Evolutionary conservation across 106 monocot species (phyloP), one percentile per base, ranked within the genome.

Genomic region (Dendrobium chrysotoxum): DNA sequence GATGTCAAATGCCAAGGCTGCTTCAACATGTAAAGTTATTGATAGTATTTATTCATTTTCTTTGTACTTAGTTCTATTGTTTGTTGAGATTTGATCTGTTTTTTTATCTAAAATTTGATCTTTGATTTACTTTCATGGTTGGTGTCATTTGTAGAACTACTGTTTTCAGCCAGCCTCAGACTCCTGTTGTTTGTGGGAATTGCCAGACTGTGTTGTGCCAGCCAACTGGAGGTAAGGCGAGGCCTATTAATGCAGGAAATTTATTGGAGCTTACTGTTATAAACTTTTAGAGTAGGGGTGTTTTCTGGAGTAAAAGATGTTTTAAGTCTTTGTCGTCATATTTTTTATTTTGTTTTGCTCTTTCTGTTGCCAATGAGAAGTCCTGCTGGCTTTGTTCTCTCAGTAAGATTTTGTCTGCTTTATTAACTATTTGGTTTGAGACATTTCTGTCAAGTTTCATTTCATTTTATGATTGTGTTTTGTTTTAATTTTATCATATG

Each of bases 1-100:
- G 90, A 90, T 84, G 90, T 90, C 66, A 87, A 90, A 77, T 90
- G 90, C 77, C 90, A 90, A 79, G 90, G 90, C 0, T 90, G 90
- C 75, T 90, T 90, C 81, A 87, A 83, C 85, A 90, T 90, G 90
- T 90, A 85, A 87, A 85, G 75, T 23, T 39, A 12, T 40, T 28
- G 1, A 18, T 15, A 41, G 41, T 6, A 20, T 13, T 18, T 9
- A 1, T 70, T 46, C 10, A 2, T 35, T n/a, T 31, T 64, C 17
- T 7, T 23, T 64, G 17, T n/a, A 20, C 23, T 53, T 9, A 53
- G 9, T 9, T 9, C 53, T 16, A 53, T 53, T 11, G 38, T 77
- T 23, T 42, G 28, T 71, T 17, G 5, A 3, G 15, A 35, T 31
- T 35, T 35, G 35, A 35, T 35, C 35, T 35, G 2, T 6, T 28